Evolutionary conservation across 1,284 basidiomycete genomes (phyloP), one percentile per base, ranked within the genome.

Genomic region (Grifola frondosa): DNA sequence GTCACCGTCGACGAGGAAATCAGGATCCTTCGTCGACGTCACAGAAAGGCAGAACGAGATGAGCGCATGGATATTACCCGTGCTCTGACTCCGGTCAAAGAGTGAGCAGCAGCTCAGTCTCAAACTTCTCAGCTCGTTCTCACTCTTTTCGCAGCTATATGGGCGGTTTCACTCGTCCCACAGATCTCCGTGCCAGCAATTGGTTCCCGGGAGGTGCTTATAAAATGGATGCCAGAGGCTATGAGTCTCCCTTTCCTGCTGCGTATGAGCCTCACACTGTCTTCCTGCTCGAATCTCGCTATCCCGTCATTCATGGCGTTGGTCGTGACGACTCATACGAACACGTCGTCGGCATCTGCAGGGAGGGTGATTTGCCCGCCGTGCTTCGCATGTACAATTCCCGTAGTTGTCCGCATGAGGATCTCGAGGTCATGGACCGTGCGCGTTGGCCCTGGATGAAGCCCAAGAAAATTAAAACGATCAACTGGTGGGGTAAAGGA

Each of bases 211-310:
- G 67, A n/a, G 66, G 66, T 6, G 56, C 56, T 6, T 68, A 70
- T 37, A 41, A 57, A 12, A 48, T 50, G 13, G 52, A 58, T 11
- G 42, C 47, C 3, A 69, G 63, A 42, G 36, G 40, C 5, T 69
- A 70, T 43, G 66, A 67, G 42, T 38, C 57, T 5, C 68, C 67
- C 4, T 44, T 55, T 1, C 42, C 58, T 1, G 58, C 58, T 16
- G 68, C 69, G 12, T 78, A 75, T 53, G 58, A 58, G 21, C 56
- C 67, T 6, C 64, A 65, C 43, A 72, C 73, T 28, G 68, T 73
- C 16, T 72, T 62, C 53, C 46, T 74, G 7, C 59, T 70, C 42
- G 66, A 69, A 34, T 61, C 64, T 5, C 65, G 68, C 23, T 66
- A 70, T 51, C 54, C 52, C n/a, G 51, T 65, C 16, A 43, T 55